Evolutionary conservation across 2,329 filamentous ascomycete genomes (phyloP), one percentile per base, ranked within the genome.

Genomic region (Madurella mycetomatis): DNA sequence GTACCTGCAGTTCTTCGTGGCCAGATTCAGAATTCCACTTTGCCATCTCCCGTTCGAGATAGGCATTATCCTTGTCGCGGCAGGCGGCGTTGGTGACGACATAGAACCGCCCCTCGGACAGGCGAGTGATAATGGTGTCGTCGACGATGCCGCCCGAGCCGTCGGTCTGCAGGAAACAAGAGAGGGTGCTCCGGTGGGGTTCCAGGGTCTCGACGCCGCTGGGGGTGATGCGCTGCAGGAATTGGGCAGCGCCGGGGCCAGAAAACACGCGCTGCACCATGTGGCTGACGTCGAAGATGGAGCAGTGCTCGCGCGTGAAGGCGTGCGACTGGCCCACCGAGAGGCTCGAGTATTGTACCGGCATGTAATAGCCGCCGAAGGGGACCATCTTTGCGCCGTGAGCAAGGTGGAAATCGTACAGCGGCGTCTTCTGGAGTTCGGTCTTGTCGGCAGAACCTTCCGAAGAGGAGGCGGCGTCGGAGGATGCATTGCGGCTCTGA

Each of bases 31-130:
- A 18, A 41, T 68, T 66, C 45, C 64, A 65, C 43, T 60, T 57
- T 19, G 80, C 78, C 49, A 96, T 79, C 70, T 95, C 83, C 56
- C 82, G 76, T 43, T 76, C 76, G 17, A 99, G 73, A 71, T 92
- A 97, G 49, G 78, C 81, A 57, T 88, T 77, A 72, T 97, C 92
- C 75, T 96, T 96, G 45, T 91, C 86, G 51, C 91, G 81, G 72
- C 92, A 96, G 39, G 85, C 94, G 25, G 92, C 94, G 70, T 99
- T 99, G 60, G 92, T 95, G 57, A 99, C 94, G 54, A 97, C 85
- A 72, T 96, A 96, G 76, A 92, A 97, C 51, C 81, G 73, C 55
- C 90, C 82, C 52, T 81, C 78, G 25, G 77, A 80, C n/a, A 95
- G 78, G 57, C 87, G 82, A 5, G 92, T 95, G 66, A 99, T 86